Evolutionary conservation across 192 early-diverging fungal genomes (phyloP), one percentile per base, ranked within the genome.

Genomic region (Mortierella hygrophila): DNA sequence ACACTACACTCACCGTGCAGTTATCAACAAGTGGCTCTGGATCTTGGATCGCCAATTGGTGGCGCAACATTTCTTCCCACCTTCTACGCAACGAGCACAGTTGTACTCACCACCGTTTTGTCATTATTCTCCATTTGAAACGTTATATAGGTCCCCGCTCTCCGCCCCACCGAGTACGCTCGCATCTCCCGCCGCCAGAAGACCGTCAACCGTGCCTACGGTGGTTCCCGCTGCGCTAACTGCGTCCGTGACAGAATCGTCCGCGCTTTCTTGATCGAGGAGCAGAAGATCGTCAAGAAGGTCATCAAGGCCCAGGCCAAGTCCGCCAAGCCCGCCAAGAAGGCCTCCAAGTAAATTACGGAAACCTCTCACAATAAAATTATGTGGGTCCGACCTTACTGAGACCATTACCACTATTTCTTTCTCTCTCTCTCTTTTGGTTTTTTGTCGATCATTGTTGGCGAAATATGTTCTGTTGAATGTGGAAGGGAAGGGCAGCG

Each of bases 281-380:
- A 99, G 94, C 98, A 99, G 94, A 99, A 99, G 97, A 98, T 99
- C 86, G 97, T 99, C 91, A 99, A 99, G 97, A 97, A 96, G 92
- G 97, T 99, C 79, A 93, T 98, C 89, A 99, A 98, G 95, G 78
- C 93, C 47, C 90, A 91, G 75, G 83, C 77, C 74, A 88, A 90
- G 83, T 82, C 78, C 57, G 73, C 82, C 68, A 83, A 83, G 82
- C 82, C 82, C 77, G 76, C 47, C 77, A 83, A 83, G 82, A 81
- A 82, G 75, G 74, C 80, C 80, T 42, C 72, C 68, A 82, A 82
- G 81, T 76, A 76, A 76, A 82, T 72, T 49, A 65, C 60, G 60
- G 57, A 60, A 60, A 65, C 60, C 26, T 32, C 60, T 65, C 60
- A 65, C 60, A 60, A 60, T 60, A 65, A 65, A 65, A 65, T 65